phyloP scores from a whole-genome alignment of 106 monocot species.

The Apostasia ramifera region DNA sequence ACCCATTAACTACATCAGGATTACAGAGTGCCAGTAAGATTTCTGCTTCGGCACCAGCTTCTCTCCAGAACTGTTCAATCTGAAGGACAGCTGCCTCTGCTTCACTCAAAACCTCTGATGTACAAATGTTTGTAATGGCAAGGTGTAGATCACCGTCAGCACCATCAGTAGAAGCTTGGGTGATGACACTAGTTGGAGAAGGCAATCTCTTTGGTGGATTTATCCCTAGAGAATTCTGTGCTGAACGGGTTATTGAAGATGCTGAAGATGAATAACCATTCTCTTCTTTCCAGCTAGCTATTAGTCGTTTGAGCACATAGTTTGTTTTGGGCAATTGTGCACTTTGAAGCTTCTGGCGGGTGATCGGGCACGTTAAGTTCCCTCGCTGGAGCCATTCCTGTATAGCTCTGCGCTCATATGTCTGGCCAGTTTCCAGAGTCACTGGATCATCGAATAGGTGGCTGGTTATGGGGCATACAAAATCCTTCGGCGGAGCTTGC shows the following conservation, averaged over 20 bases:
- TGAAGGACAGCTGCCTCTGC: constrained; percentile 47
- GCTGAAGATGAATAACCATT: constrained; percentile 15
- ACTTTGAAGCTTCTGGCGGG: constrained; percentile 44
- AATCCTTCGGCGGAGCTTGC: constrained; percentile 45
- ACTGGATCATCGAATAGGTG: constrained; percentile 54
- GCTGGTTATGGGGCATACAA: constrained; percentile 59
- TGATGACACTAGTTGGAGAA: constrained; percentile 48
- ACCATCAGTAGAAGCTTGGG: constrained; percentile 23
- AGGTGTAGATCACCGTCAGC: constrained; percentile 20
- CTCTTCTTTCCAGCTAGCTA: constrained; percentile 42
- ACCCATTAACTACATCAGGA: constrained; percentile 46
- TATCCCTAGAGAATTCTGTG: neutral
- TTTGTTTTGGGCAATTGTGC: constrained; percentile 50
- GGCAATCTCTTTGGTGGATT: constrained; percentile 11
- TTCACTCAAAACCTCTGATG: constrained; percentile 37
- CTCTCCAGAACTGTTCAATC: constrained; percentile 35
- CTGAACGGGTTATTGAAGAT: constrained; percentile 10
- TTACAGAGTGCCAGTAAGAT: constrained; percentile 20
- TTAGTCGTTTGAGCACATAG: constrained; percentile 55
- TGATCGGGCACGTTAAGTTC: constrained; percentile 57
- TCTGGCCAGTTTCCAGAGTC: constrained; percentile 57
- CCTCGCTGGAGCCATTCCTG: constrained; percentile 54
- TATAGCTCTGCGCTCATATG: constrained; percentile 51
- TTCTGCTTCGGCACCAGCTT: constrained; percentile 12
- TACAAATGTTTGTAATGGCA: constrained; percentile 42